phyloP scores from a whole-genome alignment of 1,284 basidiomycete genomes.

The Pascua guehoae region DNA sequence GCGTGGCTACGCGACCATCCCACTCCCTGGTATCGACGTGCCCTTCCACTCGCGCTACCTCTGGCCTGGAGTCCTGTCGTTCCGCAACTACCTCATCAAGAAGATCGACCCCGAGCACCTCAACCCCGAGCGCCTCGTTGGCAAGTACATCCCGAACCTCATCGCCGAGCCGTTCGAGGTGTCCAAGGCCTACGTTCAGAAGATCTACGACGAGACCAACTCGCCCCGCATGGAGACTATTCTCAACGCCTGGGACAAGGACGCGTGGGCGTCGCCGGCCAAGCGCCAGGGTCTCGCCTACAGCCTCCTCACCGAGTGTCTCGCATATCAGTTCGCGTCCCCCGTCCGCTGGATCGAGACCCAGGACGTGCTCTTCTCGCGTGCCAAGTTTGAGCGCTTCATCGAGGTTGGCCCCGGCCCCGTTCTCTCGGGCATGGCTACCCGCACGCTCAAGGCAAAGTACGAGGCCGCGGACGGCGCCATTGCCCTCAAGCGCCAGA shows the following conservation, averaged over 20 bases:
- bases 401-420: constrained; percentile 96
- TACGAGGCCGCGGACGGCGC: constrained; percentile 89
- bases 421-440: constrained; percentile 91
- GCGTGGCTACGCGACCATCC: constrained; percentile 93
- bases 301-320: constrained; percentile 89
- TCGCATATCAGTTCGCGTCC: constrained; percentile 88
- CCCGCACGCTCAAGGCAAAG: constrained; percentile 90
- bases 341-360: constrained; percentile 99
- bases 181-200: constrained; percentile 82
- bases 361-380: constrained; percentile 85
- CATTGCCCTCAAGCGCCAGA: constrained; percentile 69
- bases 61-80: constrained; percentile 92
- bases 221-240: constrained; percentile 91
- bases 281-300: constrained; percentile 91
- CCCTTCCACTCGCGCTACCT: constrained; percentile 97
- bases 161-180: constrained; percentile 93
- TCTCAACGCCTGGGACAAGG: constrained; percentile 87
- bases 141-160: constrained; percentile 96
- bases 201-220: constrained; percentile 91
- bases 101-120: constrained; percentile 89
- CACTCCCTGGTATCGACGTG: constrained; percentile 94
- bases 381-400: constrained; percentile 88
- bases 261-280: constrained; percentile 75
- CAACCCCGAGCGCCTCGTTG: constrained; percentile 86
- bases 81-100: constrained; percentile 80